phyloP scores from a whole-genome alignment of 495 filamentous ascomycete species.

The Podospora fimiseda region DNA sequence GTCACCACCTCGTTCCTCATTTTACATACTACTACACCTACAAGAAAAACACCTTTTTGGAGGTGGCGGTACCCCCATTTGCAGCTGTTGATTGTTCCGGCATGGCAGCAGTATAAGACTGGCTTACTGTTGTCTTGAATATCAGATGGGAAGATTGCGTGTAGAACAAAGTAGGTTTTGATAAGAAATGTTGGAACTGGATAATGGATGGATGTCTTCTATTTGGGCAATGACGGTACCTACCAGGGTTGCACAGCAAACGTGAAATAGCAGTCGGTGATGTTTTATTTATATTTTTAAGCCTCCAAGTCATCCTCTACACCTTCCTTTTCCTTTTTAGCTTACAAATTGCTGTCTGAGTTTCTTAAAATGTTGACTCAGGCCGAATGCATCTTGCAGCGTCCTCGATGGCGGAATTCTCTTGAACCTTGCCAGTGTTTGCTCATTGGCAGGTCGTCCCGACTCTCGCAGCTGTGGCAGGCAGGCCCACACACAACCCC shows the following conservation, averaged over 20 bases:
- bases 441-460: background rate
- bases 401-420: constrained; percentile 1
- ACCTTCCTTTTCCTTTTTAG: background rate
- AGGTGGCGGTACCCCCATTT: constrained; percentile 10
- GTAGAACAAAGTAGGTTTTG: no score
- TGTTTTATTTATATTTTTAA: background rate
- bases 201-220: no score
- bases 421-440: background rate
- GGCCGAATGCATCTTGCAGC: constrained; percentile 8
- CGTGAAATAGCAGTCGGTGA: background rate
- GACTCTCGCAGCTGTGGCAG: no score
- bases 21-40: constrained; percentile 17
- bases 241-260: background rate
- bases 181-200: no score
- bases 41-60: constrained; percentile 43
- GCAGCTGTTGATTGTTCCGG: background rate
- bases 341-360: background rate
- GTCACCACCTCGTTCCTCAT: background rate
- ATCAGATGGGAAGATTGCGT: background rate
- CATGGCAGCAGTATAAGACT: no score
- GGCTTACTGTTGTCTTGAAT: background rate
- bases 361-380: constrained; percentile 15
- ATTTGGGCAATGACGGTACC: no score
- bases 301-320: background rate
- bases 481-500: no score